A percentile compares a stretch with the other conserved stretches of the same genome.
Evolutionary conservation across 2,329 filamentous ascomycete genomes (phyloP).

Genomic region (Metarhizium humberi): DNA sequence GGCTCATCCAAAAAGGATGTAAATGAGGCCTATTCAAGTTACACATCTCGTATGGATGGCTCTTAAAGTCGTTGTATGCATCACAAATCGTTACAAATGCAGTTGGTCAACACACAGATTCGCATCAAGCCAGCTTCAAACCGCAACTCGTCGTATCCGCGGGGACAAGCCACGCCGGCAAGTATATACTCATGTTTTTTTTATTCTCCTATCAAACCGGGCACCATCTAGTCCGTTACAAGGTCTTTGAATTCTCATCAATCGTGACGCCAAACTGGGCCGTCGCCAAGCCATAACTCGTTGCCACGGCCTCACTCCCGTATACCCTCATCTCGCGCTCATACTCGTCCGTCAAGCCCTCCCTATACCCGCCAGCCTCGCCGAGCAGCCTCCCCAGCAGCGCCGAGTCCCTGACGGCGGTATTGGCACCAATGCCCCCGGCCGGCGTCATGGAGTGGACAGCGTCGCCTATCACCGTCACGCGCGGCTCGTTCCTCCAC

Average conservation of each 20-base stretch:
- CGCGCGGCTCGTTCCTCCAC: slow-evolving; percentile 48
- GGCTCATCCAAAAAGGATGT: too few relatives aligned
- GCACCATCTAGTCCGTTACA: not conserved
- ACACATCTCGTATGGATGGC: too few relatives aligned
- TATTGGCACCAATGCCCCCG: slow-evolving; percentile 47
- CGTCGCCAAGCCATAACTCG: slow-evolving; percentile 41
- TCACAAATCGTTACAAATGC: too few relatives aligned
- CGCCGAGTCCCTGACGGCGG: slow-evolving; percentile 45
- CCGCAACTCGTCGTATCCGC: too few relatives aligned
- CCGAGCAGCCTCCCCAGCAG: slow-evolving; percentile 40
- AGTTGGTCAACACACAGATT: too few relatives aligned
- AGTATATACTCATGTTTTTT: too few relatives aligned
- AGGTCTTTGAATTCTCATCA: slow-evolving; percentile 25
- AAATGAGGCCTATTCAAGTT: too few relatives aligned
- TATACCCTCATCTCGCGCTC: slow-evolving; percentile 55
- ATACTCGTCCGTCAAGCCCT: slow-evolving; percentile 46
- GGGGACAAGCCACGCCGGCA: too few relatives aligned
- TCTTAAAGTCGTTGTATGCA: too few relatives aligned
- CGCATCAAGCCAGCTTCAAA: too few relatives aligned
- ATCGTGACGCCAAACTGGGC: slow-evolving; percentile 34
- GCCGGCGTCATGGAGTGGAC: slow-evolving; percentile 50
- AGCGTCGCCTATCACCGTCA: slow-evolving; percentile 50
- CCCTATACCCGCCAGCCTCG: slow-evolving; percentile 43
- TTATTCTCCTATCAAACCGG: too few relatives aligned
- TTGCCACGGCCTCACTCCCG: slow-evolving; percentile 43